phyloP scores from a whole-genome alignment of 164 flowering plant genomes.

The Magnolia kwangsiensis region DNA sequence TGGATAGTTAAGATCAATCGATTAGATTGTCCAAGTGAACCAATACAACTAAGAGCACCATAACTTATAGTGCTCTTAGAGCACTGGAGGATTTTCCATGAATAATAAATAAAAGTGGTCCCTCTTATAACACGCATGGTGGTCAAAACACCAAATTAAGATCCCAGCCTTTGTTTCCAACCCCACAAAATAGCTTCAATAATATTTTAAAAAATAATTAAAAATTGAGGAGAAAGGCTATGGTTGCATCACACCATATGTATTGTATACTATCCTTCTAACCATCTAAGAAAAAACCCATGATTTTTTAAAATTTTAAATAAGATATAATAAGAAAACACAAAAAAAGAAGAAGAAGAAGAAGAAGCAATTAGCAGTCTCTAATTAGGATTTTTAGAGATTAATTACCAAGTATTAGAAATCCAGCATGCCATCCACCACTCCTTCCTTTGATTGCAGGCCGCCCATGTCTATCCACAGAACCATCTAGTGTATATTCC shows the following conservation, averaged over 20 bases:
- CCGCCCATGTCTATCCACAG: slow-evolving; percentile 64
- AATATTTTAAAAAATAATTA: no score
- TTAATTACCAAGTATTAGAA: slow-evolving; percentile 58
- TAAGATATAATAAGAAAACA: background rate
- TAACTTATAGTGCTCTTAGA: background rate
- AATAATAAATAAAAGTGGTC: background rate
- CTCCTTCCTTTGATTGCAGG: slow-evolving; percentile 62
- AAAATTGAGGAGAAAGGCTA: background rate
- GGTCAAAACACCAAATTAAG: background rate
- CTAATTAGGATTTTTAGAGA: background rate
- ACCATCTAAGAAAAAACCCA: background rate
- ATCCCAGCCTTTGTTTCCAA: background rate
- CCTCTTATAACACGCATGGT: background rate
- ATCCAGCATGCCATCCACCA: slow-evolving; percentile 81
- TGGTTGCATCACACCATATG: background rate
- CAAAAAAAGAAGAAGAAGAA: no score
- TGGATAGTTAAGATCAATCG: background rate
- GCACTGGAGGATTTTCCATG: background rate
- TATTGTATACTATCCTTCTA: background rate
- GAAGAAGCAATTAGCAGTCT: no score
- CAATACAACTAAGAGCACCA: background rate
- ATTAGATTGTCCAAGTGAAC: background rate
- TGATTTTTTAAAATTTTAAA: no score
- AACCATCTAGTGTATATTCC: slow-evolving; percentile 72
- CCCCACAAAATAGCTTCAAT: background rate